These are phyloP conservation scores for Pyrrhoderma noxium DNA, from an alignment of 1,284 basidiomycete genomes.

Conservation along the genomic window DNA sequence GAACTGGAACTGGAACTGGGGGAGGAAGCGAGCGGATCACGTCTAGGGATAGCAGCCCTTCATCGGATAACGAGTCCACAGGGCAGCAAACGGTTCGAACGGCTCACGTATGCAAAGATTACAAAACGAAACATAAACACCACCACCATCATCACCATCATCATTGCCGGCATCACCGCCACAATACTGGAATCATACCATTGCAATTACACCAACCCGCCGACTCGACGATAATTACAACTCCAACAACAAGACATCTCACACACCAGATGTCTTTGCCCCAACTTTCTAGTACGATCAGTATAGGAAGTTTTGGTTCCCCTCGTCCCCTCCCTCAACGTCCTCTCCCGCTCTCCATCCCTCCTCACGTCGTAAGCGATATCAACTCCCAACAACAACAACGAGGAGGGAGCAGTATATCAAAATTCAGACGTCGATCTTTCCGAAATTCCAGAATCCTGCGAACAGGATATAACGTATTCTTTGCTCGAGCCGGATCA, in stretches of 20 bases:
- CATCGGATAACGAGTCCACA: too few species aligned
- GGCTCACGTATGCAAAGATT: background rate
- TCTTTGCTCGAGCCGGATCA: conserved; percentile 16
- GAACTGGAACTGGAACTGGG: too few species aligned
- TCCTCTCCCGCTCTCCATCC: background rate
- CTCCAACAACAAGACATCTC: too few species aligned
- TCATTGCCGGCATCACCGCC: background rate
- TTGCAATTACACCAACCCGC: background rate
- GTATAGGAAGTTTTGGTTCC: too few species aligned
- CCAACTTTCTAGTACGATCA: too few species aligned
- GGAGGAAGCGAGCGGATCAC: too few species aligned
- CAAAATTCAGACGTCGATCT: conserved; percentile 4
- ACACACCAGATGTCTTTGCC: too few species aligned
- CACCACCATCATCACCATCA: background rate
- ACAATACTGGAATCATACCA: too few species aligned
- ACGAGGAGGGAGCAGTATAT: background rate
- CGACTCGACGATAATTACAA: too few species aligned
- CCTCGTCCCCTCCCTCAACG: too few species aligned
- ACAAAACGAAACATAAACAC: too few species aligned
- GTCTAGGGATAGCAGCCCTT: too few species aligned
- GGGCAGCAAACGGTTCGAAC: background rate
- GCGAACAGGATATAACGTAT: conserved; percentile 13
- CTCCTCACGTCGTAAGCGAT: background rate
- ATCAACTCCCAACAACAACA: background rate
- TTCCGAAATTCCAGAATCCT: conserved; percentile 15